These are phyloP conservation scores for Fusarium anthophilum DNA, from an alignment of 2,329 filamentous ascomycete genomes.

Conservation along the genomic window DNA sequence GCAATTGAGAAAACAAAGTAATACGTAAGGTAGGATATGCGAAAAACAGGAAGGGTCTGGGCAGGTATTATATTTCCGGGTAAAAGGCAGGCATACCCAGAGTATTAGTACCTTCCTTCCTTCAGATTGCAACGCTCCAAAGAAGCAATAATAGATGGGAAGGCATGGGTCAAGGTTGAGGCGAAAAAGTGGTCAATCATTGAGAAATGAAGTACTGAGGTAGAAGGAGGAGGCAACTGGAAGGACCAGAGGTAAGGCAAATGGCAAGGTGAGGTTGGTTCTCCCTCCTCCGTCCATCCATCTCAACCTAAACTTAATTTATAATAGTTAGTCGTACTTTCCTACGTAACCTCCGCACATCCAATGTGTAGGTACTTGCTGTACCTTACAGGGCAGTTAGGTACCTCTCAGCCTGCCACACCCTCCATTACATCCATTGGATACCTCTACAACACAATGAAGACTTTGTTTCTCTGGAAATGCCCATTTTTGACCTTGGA, in stretches of 20 bases:
- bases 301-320: constrained; percentile 15
- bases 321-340: constrained; percentile 1
- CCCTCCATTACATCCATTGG: background rate
- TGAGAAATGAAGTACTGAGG: background rate
- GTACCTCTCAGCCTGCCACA: background rate
- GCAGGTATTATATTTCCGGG: constrained; percentile 20
- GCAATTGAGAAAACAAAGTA: background rate
- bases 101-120: background rate
- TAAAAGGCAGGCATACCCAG: background rate
- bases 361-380: background rate
- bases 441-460: background rate
- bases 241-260: background rate
- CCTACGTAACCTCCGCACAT: background rate
- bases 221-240: background rate
- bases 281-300: constrained; percentile 3
- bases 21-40: background rate
- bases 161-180: constrained; percentile 7
- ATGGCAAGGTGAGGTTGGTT: background rate
- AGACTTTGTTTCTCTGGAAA: constrained; percentile 12
- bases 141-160: constrained; percentile 22
- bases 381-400: background rate
- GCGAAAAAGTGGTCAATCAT: constrained; percentile 11
- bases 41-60: background rate
- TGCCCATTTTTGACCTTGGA: constrained; percentile 9
- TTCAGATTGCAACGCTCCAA: background rate